A percentile compares a stretch with the other conserved stretches of the same genome.
Conservation (phyloP, 768 basidiomycete species). For the Strobilomyces confusus region DNA sequence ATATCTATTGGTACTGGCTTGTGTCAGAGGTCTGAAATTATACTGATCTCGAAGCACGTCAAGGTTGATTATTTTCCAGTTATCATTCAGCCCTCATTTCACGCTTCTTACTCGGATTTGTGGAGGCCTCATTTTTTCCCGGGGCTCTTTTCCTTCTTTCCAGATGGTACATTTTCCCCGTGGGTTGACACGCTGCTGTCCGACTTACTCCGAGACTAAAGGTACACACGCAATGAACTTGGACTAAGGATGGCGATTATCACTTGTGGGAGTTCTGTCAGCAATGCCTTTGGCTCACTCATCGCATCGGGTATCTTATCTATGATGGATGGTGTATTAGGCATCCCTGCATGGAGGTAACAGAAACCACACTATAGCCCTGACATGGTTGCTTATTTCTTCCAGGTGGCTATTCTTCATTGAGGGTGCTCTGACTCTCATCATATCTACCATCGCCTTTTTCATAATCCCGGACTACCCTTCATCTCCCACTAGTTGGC, state of each 20-base stretch:
- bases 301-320: neutral
- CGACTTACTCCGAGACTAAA: neutral
- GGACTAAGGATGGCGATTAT: neutral
- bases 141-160: neutral
- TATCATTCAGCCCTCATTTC: neutral
- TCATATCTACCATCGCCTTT: conserved; percentile 46
- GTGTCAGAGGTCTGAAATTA: neutral
- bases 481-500: conserved; percentile 51
- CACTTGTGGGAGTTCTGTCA: neutral
- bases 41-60: neutral
- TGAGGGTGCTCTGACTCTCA: conserved; percentile 56
- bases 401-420: conserved; percentile 67
- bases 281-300: neutral
- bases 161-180: neutral
- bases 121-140: neutral
- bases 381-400: neutral
- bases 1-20: neutral
- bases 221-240: neutral
- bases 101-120: neutral
- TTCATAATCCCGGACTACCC: conserved; percentile 76
- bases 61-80: neutral
- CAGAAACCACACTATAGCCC: conserved; percentile 7
- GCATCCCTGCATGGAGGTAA: conserved; percentile 69
- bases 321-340: conserved; percentile 42
- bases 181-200: neutral